Evolutionary conservation across 2,329 filamentous ascomycete species (phyloP), one percentile per base, ranked within the genome.

Genomic region (Spiromastix sp.): DNA sequence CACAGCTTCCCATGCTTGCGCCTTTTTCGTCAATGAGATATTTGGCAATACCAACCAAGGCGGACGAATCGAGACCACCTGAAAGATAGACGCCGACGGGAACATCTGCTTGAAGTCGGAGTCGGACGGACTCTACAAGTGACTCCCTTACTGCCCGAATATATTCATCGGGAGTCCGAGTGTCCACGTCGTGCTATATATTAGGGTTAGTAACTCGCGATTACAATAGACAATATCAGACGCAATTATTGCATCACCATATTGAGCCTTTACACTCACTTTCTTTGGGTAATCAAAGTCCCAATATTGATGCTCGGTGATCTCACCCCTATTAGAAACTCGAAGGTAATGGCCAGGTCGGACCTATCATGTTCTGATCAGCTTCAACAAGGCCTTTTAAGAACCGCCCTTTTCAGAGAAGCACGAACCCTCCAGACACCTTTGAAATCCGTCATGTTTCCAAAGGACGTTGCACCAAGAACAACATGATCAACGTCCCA

Each of bases 61-160:
- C 59, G 0, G 71, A 75, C 0, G 70, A 74, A 47, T 77, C 72
- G 32, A 77, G 64, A 1, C 73, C 74, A 4, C 74, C 72, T 15
- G 63, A 69, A 0, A 77, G 54, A 38, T 72, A 76, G 34, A 77
- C 56, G 2, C 70, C 73, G 3, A 77, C 58, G 0, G 70, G 70
- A 0, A 76, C 73, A 47, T 77, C 73, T 1, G 72, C 72, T 11
- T 66, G 60, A 7, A 77, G 54, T 4, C 72, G 65, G 12, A 72
- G 43, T n/a, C 61, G 61, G 8, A 76, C 56, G 0, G 71, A 60
- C 20, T 76, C 69, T 1, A 73, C 47, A 9, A 77, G 45, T 2
- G 58, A 59, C 29, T 69, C 52, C 4, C 71, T 58, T 1, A 76
- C 68, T 2, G 61, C 65, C 13, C 54, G 37, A 2, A 74, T 57